Evolutionary conservation across 176 grass and related monocot genomes (phyloP).

Genomic region (Aegilops bicornis): DNA sequence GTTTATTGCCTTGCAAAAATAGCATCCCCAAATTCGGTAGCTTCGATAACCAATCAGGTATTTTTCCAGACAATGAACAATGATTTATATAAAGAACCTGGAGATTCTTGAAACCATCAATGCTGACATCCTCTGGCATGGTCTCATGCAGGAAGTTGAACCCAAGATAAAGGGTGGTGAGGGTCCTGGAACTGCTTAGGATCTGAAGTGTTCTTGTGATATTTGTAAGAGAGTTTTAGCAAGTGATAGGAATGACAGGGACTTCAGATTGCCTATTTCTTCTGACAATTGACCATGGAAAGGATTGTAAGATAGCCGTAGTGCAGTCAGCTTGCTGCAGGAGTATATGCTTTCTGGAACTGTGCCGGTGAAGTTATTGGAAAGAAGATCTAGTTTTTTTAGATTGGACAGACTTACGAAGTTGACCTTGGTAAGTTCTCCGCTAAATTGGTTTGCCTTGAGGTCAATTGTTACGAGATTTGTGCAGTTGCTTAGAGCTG

Average conservation of each 20-base stretch:
- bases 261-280: slow-evolving; percentile 20
- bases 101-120: slow-evolving; percentile 35
- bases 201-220: slow-evolving; percentile 39
- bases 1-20: slow-evolving; percentile 8
- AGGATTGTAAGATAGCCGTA: slow-evolving; percentile 23
- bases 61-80: slow-evolving; percentile 33
- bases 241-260: slow-evolving; percentile 35
- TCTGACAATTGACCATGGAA: slow-evolving; percentile 28
- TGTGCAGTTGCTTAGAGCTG: neutral
- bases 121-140: slow-evolving; percentile 27
- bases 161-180: slow-evolving; percentile 24
- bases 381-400: slow-evolving; percentile 21
- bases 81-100: slow-evolving; percentile 20
- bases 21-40: slow-evolving; percentile 25
- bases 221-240: slow-evolving; percentile 11
- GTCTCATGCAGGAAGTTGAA: slow-evolving; percentile 16
- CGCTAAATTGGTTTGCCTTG: slow-evolving; percentile 25
- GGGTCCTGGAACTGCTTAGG: slow-evolving; percentile 19
- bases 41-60: slow-evolving; percentile 44
- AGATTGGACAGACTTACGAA: slow-evolving; percentile 40
- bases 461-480: slow-evolving; percentile 29
- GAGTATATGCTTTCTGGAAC: slow-evolving; percentile 48
- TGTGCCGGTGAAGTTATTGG: slow-evolving; percentile 25
- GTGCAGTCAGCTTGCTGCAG: slow-evolving; percentile 36
- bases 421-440: slow-evolving; percentile 31